Evolutionary conservation across 2,329 filamentous ascomycete species (phyloP), one percentile per base, ranked within the genome.

Genomic region (Chaetothyriales sp.): DNA sequence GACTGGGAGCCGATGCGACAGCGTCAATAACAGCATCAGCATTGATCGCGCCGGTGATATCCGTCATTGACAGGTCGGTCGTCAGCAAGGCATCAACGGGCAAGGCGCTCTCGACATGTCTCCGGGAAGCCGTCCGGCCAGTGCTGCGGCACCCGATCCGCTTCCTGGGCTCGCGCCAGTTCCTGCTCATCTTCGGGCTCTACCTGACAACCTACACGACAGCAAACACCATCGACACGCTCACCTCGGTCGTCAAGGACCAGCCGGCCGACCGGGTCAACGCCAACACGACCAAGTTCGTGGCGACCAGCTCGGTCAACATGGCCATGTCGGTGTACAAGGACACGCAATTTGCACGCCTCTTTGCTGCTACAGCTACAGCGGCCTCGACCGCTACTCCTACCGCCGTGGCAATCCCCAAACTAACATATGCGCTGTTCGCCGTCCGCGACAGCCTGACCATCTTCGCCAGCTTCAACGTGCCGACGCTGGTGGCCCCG

Each of bases 191-290:
- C 51, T 72, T 73, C 52, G 70, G 70, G 49, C 73, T 94, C 44
- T 96, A 95, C 73, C 85, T 81, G 54, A 83, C 85, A 58, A 96
- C 90, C 53, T 95, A 95, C 71, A 70, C 92, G 10, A 87, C 86
- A 1, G 89, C 90, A 56, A 95, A 95, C 71, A 70, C 77, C 10
- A 79, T 95, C 64, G 90, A 96, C 70, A 95, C 90, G 0, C 66
- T 79, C 46, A 72, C 80, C 44, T 83, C 86, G 4, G 87, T 84
- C 1, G 59, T 80, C 12, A 66, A 71, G 47, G 69, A 77, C 61
- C 67, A 71, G 15, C 71, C 80, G 32, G 77, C 84, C 5, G 70
- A 73, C 5, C 67, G 72, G 58, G 81, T 86, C 26, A 89, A 86
- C 0, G 74, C 84, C 7, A 88, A 88, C 51, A 76, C 81, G 0